Conservation (phyloP, 768 basidiomycete species). For the Cystofilobasidium ferigula region DNA sequence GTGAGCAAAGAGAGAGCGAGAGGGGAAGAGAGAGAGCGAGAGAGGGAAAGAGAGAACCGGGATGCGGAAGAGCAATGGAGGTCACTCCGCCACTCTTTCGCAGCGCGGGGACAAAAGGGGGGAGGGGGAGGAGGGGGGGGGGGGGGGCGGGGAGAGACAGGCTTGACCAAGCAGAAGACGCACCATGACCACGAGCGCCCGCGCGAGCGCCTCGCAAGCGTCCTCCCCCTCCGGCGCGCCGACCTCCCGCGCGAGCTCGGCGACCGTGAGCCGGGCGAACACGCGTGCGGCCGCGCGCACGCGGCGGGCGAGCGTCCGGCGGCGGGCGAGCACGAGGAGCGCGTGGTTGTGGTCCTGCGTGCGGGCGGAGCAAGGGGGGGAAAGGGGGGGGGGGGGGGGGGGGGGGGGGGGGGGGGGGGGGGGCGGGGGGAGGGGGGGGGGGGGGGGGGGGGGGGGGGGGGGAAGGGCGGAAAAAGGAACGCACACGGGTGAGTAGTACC, state of each 20-base stretch:
- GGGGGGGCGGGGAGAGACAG: too few species aligned
- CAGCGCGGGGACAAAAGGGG: too few species aligned
- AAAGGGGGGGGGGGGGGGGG: too few species aligned
- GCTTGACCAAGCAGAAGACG: background rate
- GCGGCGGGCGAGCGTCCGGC: too few species aligned
- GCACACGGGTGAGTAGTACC: too few species aligned
- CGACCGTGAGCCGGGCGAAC: background rate
- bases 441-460: too few species aligned
- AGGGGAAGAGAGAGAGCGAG: background rate
- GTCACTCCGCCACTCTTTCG: too few species aligned
- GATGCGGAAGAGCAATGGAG: too few species aligned
- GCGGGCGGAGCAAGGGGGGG: too few species aligned
- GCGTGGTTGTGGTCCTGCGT: background rate
- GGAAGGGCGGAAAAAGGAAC: too few species aligned
- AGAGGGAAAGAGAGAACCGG: background rate
- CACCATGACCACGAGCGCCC: background rate
- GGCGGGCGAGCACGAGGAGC: background rate
- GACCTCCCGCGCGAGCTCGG: background rate
- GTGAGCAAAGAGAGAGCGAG: background rate
- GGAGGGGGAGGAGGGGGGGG: background rate
- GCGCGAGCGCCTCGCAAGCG: background rate
- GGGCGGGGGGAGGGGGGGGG: too few species aligned
- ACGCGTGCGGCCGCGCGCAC: background rate
- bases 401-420: too few species aligned
- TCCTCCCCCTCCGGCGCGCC: background rate